phyloP scores from a whole-genome alignment of 2,329 filamentous ascomycete species.

The Metarhizium brunneum region DNA sequence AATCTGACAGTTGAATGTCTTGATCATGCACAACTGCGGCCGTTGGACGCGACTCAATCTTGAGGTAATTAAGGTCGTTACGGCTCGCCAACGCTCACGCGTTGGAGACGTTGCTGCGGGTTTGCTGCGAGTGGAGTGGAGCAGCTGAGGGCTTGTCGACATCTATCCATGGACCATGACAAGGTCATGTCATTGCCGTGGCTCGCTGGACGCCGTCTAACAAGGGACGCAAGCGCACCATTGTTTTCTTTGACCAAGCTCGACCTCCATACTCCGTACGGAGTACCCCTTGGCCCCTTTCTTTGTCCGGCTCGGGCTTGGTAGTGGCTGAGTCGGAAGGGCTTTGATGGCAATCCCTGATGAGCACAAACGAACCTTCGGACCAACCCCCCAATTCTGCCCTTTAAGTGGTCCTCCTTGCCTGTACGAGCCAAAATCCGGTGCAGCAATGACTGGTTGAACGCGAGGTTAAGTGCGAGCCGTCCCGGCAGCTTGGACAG shows the following conservation, averaged over 20 bases:
- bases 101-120: slow-evolving; percentile 4
- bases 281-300: too few relatives aligned
- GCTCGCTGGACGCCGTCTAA: neutral
- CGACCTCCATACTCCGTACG: too few relatives aligned
- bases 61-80: slow-evolving; percentile 3
- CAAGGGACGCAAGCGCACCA: too few relatives aligned
- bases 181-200: slow-evolving; percentile 3
- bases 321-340: neutral
- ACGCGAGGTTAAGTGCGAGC: neutral
- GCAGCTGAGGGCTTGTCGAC: slow-evolving; percentile 2
- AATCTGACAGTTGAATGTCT: neutral
- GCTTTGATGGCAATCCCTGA: too few relatives aligned
- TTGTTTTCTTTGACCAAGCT: too few relatives aligned
- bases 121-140: slow-evolving; percentile 7
- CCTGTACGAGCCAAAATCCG: neutral
- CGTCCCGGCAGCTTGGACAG: slow-evolving; percentile 11
- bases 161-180: neutral
- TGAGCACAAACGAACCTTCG: too few relatives aligned
- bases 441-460: neutral
- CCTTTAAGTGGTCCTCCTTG: neutral
- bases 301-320: neutral
- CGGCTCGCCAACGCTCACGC: slow-evolving; percentile 4
- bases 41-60: neutral
- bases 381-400: too few relatives aligned
- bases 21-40: slow-evolving; percentile 3